Conservation (phyloP, 1,139 yeast genomes). For the Candida sanyaensis region DNA sequence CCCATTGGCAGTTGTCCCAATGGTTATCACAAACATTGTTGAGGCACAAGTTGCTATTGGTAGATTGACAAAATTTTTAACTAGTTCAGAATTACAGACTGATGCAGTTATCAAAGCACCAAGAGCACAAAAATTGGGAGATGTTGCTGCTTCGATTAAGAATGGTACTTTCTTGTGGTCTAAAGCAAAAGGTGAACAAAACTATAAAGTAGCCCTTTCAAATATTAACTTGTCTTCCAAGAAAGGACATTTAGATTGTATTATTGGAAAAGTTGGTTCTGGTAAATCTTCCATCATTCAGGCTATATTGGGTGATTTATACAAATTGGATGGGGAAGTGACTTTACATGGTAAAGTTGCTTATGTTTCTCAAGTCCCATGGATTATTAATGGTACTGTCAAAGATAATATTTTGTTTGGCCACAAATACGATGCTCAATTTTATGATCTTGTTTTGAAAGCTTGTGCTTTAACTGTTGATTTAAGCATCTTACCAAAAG, state of each 20-base stretch:
- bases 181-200: conserved; percentile 60
- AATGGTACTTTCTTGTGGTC: conserved; percentile 91
- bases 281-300: conserved; percentile 91
- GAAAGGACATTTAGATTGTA: conserved; percentile 83
- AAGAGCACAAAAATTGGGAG: conserved; percentile 55
- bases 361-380: conserved; percentile 86
- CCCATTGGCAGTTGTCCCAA: conserved; percentile 94
- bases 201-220: conserved; percentile 73
- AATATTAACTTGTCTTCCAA: conserved; percentile 67
- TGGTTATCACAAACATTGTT: conserved; percentile 80
- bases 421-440: conserved; percentile 24
- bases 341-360: conserved; percentile 79
- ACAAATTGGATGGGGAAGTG: conserved; percentile 76
- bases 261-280: conserved; percentile 90
- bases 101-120: conserved; percentile 72
- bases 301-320: conserved; percentile 82
- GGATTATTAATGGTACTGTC: conserved; percentile 54
- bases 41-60: conserved; percentile 89
- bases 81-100: conserved; percentile 76
- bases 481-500: conserved; percentile 35
- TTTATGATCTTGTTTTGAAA: conserved; percentile 32
- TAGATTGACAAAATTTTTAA: conserved; percentile 74
- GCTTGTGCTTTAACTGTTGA: conserved; percentile 43
- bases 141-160: conserved; percentile 64
- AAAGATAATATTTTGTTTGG: conserved; percentile 43